Base-by-base conservation (phyloP, 2,329 filamentous ascomycete species). In the Xylariaceae sp. region DNA sequence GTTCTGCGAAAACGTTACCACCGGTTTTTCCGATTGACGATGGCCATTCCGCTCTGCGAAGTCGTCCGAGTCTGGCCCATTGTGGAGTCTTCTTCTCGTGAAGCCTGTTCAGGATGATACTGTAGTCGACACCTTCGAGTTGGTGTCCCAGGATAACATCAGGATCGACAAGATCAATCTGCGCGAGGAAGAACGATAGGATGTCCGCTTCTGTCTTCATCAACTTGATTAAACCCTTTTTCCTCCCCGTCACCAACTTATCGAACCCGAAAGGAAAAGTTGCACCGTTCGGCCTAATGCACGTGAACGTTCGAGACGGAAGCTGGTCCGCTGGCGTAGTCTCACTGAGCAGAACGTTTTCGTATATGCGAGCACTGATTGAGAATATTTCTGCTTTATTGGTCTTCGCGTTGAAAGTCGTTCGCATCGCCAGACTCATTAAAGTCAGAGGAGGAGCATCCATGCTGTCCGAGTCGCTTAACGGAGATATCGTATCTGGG, bases 361-460 rank as follows among this genome's bases (percentile, higher is more conserved):
- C 91, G 73, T 97, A 99, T 37, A 97, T 86, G 67, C 95, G 87
- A 42, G 91, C 90, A 74, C 92, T 97, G 59, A 94, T 90, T 61
- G 94, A 85, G 9, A 99, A 78, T 52, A 99, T 92, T 73, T 99
- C 94, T 71, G 97, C 93, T 76, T 95, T 97, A 77, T 97, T 99
- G 57, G 92, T 90, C 71, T 91, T 93, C 44, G 86, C 82, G 67
- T 97, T 97, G 74, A 96, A 90, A 5, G 87, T 85, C 0, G 92
- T 97, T 55, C 94, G 86, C 70, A 99, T 81, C 6, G 92, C 86
- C 63, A 99, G 77, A 73, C 92, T 97, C 93, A 99, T 97, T n/a
- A 99, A 76, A 1, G 92, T 97, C 70, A 99, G 77, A 6, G 92
- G 90, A 18, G 94, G 94, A 1, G 87, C 84, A 54, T 97, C 91